phyloP scores from a whole-genome alignment of 805 yeast species.

The Saccharomycopsis sp. region DNA sequence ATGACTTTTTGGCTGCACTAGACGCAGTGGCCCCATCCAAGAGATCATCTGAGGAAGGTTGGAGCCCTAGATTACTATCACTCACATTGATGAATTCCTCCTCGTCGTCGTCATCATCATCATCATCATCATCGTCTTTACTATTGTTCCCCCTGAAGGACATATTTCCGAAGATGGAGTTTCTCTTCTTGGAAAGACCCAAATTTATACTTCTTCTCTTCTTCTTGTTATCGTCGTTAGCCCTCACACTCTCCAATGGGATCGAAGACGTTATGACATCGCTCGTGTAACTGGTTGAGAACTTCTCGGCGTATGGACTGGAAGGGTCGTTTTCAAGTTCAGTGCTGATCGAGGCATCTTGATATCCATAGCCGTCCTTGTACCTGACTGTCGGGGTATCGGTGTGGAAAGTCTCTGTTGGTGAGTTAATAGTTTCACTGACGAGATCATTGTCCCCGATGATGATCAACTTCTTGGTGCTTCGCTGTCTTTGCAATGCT shows the following conservation, averaged over 20 bases:
- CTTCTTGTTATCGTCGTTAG: no score
- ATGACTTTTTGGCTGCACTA: no score
- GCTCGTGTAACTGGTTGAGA: no score
- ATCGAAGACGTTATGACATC: no score
- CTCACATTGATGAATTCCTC: not conserved
- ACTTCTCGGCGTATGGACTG: not conserved
- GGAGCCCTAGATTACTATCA: not conserved
- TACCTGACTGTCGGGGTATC: slow-evolving; percentile 1
- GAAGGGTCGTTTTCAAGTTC: not conserved
- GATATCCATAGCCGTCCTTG: no score
- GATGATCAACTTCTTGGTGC: slow-evolving; percentile 1
- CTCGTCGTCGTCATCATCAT: not conserved
- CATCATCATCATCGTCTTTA: not conserved
- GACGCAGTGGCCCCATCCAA: no score
- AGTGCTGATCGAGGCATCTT: no score
- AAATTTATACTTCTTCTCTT: not conserved
- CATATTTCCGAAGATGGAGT: slow-evolving; percentile 1
- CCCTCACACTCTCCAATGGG: not conserved
- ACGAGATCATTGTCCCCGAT: not conserved
- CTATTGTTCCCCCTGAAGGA: not conserved
- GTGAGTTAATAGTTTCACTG: not conserved
- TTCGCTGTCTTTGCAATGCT: no score
- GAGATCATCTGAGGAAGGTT: no score
- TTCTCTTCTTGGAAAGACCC: not conserved
- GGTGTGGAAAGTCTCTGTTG: slow-evolving; percentile 3